Base-by-base conservation (phyloP, 768 basidiomycete species). In the Paxillus ammoniavirescens region DNA sequence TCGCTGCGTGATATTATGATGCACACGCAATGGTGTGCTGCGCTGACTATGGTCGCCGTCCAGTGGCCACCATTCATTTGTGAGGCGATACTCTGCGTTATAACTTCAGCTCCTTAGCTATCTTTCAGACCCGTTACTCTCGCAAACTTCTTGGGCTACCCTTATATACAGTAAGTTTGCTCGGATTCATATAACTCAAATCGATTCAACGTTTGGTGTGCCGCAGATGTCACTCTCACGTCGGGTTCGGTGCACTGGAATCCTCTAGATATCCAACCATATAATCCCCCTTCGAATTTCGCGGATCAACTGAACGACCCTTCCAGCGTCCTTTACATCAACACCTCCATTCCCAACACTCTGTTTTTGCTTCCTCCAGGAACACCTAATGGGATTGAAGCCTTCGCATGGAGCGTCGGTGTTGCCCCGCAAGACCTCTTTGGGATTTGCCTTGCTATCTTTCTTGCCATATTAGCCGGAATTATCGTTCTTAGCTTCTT, bases 21-120 rank as follows among this genome's bases (percentile, higher is more conserved):
- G 69, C 93, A 95, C 63, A 90, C 94, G 0, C 94, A 97, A 60
- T 98, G 91, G 89, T 91, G 89, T 67, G 82, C 91, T 38, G 81
- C 87, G 31, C 75, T 99, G 13, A 85, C 84, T 31, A 95, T 97
- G 90, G 85, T 98, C 50, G 92, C 96, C 33, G 93, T 98, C 18
- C 81, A 91, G 66, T 99, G 96, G 96, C 96, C 97, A 0, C 76
- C 78, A 14, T 98, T 95, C 69, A 80, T 88, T 55, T 98, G 94
- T 94, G 62, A 60, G 89, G 79, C 37, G 38, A 42, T 15, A 23
- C 41, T 35, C 47, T 8, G 23, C 31, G 9, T 31, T 13, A 3
- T 13, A 13, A 18, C 35, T 43, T 52, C 55, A 40, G 50, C 61
- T 17, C 53, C 56, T 65, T 47, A 59, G 58, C 18, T 35, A 23